These are phyloP conservation scores for Sporothrix inflata DNA, from an alignment of 2,329 filamentous ascomycete genomes.

Conservation along the genomic window DNA sequence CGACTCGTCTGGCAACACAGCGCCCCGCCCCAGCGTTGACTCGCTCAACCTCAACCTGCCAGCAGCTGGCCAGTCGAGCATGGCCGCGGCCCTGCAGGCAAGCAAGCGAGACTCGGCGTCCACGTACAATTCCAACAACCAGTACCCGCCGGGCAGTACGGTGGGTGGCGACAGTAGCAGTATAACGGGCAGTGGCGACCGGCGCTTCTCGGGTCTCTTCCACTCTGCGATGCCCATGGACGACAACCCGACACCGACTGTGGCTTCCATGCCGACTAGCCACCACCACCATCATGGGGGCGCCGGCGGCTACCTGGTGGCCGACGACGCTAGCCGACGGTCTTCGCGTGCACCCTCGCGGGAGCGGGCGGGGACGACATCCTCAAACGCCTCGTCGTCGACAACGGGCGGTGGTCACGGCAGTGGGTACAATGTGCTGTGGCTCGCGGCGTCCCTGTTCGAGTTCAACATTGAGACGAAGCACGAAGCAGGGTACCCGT, in stretches of 20 bases:
- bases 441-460: constrained; percentile 90
- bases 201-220: constrained; percentile 76
- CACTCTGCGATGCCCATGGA: constrained; percentile 86
- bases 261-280: constrained; percentile 37
- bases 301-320: constrained; percentile 46
- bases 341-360: constrained; percentile 64
- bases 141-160: constrained; percentile 46
- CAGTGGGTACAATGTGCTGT: constrained; percentile 73
- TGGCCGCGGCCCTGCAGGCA: constrained; percentile 38
- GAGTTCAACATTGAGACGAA: constrained; percentile 97
- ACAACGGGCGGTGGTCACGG: constrained; percentile 35
- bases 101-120: constrained; percentile 59
- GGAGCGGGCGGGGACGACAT: constrained; percentile 54
- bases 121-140: constrained; percentile 55
- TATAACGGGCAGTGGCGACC: constrained; percentile 3
- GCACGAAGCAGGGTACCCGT: constrained; percentile 91
- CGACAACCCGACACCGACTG: constrained; percentile 38
- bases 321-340: constrained; percentile 34
- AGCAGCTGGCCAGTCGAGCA: constrained; percentile 50
- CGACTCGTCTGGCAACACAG: constrained; percentile 49
- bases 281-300: constrained; percentile 34
- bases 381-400: constrained; percentile 27
- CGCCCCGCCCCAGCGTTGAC: constrained; percentile 34
- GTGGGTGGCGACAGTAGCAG: neutral
- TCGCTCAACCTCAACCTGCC: constrained; percentile 44